phyloP scores from a whole-genome alignment of 208 protist species.

The Naegleria gruberi region DNA sequence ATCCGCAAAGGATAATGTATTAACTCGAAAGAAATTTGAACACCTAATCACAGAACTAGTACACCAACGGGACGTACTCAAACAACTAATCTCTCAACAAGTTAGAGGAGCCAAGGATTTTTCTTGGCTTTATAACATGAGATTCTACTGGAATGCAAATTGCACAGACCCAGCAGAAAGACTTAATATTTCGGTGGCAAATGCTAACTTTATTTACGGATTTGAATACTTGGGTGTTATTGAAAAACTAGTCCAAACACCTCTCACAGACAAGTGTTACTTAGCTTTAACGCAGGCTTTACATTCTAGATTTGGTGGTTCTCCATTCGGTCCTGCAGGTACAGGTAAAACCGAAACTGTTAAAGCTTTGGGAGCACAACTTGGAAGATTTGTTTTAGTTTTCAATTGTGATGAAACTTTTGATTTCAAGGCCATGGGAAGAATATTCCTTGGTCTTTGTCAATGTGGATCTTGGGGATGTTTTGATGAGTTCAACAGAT shows the following conservation, averaged over 20 bases:
- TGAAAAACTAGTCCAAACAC: conserved; percentile 95
- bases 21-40: conserved; percentile 78
- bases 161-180: conserved; percentile 21
- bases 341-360: conserved; percentile 99
- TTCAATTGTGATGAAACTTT: conserved; percentile 99
- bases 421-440: conserved; percentile 93
- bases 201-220: conserved; percentile 88
- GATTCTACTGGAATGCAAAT: conserved; percentile 70
- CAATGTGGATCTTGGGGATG: conserved; percentile 99
- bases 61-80: conserved; percentile 91
- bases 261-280: conserved; percentile 97
- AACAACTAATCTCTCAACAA: conserved; percentile 50
- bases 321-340: conserved; percentile 92
- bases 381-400: conserved; percentile 95
- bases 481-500: conserved; percentile 99
- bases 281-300: conserved; percentile 96
- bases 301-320: conserved; percentile 88
- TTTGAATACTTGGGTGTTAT: conserved; percentile 97
- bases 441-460: conserved; percentile 98
- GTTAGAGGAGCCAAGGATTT: conserved; percentile 71
- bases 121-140: conserved; percentile 90
- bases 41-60: conserved; percentile 95
- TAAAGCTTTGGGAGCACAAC: conserved; percentile 93
- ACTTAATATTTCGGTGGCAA: conserved; percentile 85
- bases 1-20: conserved; percentile 29